Conservation (phyloP, 129 eudicot species). For the Flaveria linearis region DNA sequence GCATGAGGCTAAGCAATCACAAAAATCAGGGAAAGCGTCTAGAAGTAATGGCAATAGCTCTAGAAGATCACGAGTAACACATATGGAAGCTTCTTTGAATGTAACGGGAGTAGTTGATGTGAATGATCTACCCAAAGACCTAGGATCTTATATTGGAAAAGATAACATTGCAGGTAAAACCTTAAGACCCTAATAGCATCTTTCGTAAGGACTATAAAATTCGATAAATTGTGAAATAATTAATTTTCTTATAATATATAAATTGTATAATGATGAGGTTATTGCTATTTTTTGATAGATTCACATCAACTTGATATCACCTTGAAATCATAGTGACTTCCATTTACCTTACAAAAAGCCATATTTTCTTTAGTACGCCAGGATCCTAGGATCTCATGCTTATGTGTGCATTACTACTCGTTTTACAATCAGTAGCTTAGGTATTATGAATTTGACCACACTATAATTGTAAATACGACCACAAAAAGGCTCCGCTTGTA, state of each 20-base stretch:
- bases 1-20: constrained; percentile 25
- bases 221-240: background rate
- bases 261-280: background rate
- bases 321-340: background rate
- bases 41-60: constrained; percentile 50
- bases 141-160: constrained; percentile 45
- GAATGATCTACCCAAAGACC: constrained; percentile 47
- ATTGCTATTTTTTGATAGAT: background rate
- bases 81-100: constrained; percentile 49
- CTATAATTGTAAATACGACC: background rate
- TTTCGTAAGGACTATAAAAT: background rate
- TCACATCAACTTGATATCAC: background rate
- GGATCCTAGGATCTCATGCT: background rate
- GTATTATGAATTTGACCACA: background rate
- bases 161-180: constrained; percentile 52
- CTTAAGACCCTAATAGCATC: background rate
- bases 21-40: constrained; percentile 48
- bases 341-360: background rate
- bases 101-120: constrained; percentile 46
- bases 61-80: constrained; percentile 59
- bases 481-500: background rate
- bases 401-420: background rate
- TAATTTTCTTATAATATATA: background rate
- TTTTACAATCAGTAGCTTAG: background rate
- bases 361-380: background rate